Base-by-base conservation (phyloP, 148 eudicot species). In the Silene uniflora region DNA sequence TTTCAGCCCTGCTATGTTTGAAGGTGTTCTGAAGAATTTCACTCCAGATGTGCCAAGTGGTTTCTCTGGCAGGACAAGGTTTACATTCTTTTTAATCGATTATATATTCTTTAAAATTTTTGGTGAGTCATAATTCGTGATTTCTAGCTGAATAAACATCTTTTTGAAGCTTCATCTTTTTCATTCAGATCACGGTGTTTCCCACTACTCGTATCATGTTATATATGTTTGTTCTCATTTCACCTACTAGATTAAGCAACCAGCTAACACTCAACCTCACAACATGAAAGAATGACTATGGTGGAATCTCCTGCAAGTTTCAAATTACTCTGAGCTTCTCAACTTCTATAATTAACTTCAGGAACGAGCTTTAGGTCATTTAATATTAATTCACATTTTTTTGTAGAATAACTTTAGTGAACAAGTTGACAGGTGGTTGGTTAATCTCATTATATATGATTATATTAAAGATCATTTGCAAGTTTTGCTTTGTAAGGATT, bases 31-130 rank as follows among this genome's bases (percentile, higher is more conserved):
- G 71, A 89, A 81, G 78, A 91, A 87, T 13, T 93, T 93, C 68
- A 90, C 98, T 58, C 98, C 98, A 62, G 98, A 90, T 76, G 90
- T 90, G 61, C 86, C 90, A 25, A 83, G 86, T 79, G 87, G 91
- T 76, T 78, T 88, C 58, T 87, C 89, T 46, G 97, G 98, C 73
- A 84, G 98, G 69, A 91, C 90, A 68, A 91, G 98, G 98, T 91
- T 66, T 74, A 79, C 77, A 12, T 71, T 23, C 47, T 56, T 73
- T 24, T 62, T 6, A 7, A 58, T 68, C 32, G 18, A 42, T 71
- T 25, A 47, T 6, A 70, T 1, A 6, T 24, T 55, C 1, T 3
- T 70, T 70, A n/a, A 29, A 71, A 10, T 1, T 55, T 47, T 12
- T 6, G 22, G n/a, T 76, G 72, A 58, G 49, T 54, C 62, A 42